A percentile compares a stretch with the other conserved stretches of the same genome.
These are phyloP conservation scores for Lonicera japonica DNA, from an alignment of 129 eudicot species.

Conservation along the genomic window DNA sequence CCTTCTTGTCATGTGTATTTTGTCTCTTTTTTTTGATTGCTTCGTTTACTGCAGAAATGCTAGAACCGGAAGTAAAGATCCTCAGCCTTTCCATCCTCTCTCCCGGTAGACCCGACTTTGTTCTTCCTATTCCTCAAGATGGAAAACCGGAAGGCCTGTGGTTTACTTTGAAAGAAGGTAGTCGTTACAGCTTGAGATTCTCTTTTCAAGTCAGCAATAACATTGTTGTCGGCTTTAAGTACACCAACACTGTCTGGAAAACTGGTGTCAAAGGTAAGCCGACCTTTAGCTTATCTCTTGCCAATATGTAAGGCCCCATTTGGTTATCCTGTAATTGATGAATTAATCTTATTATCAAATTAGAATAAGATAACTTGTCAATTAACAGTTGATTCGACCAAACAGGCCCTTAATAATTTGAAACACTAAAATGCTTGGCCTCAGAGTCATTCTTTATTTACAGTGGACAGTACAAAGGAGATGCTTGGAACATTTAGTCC, in stretches of 20 bases:
- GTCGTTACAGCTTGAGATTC: slow-evolving; percentile 53
- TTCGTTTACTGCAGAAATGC: slow-evolving; percentile 33
- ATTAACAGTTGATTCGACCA: too few species aligned
- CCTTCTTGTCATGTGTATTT: not conserved
- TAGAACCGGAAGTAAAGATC: slow-evolving; percentile 70
- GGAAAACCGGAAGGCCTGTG: slow-evolving; percentile 59
- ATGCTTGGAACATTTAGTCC: slow-evolving; percentile 82
- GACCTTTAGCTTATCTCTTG: not conserved
- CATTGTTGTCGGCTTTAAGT: slow-evolving; percentile 60
- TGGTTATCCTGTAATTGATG: too few species aligned
- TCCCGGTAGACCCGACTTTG: slow-evolving; percentile 50
- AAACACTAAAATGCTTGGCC: too few species aligned
- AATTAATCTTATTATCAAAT: not conserved
- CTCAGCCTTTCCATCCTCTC: slow-evolving; percentile 55
- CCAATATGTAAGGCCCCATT: not conserved
- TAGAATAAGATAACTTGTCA: too few species aligned
- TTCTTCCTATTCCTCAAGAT: slow-evolving; percentile 51
- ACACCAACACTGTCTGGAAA: slow-evolving; percentile 66
- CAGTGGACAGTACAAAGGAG: slow-evolving; percentile 53
- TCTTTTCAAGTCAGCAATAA: slow-evolving; percentile 62
- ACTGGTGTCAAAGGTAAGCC: slow-evolving; percentile 59
- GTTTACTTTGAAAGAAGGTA: slow-evolving; percentile 71
- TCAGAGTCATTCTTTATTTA: slow-evolving; percentile 4
- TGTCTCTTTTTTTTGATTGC: not conserved
- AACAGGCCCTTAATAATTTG: too few species aligned